Percentiles rank a stretch among this genome's conserved stretches.
phyloP scores from a whole-genome alignment of 208 protist genomes.

The Phytomonas francai region DNA sequence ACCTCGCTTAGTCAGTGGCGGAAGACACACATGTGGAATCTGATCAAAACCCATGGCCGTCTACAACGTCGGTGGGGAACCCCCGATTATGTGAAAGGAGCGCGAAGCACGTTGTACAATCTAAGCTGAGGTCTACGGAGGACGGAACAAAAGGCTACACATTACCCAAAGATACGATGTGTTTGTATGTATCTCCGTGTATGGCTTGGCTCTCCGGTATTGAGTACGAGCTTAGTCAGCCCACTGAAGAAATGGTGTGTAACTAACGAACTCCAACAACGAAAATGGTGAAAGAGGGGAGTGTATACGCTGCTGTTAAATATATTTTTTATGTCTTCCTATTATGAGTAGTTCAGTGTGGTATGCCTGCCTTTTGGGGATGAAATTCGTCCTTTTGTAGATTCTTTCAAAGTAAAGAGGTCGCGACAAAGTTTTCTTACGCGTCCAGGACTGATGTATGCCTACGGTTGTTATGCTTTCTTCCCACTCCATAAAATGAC shows the following conservation, averaged over 20 bases:
- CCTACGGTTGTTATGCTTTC: not conserved
- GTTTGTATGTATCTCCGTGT: not conserved
- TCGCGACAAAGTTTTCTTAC: not conserved
- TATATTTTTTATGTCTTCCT: not conserved
- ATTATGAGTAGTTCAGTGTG: not conserved
- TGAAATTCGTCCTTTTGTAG: not conserved
- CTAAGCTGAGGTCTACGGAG: conserved; percentile 16
- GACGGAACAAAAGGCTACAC: not conserved
- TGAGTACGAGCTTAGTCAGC: not conserved
- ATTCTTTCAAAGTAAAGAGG: not conserved
- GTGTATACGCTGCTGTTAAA: conserved; percentile 13
- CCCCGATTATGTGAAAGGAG: conserved; percentile 62
- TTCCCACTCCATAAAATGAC: not conserved
- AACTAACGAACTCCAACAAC: not conserved
- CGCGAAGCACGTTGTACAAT: conserved; percentile 54
- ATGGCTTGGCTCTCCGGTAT: not conserved
- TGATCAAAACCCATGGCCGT: conserved; percentile 75
- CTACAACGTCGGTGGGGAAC: conserved; percentile 74
- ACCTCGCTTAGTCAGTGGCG: conserved; percentile 77
- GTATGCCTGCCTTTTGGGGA: not conserved
- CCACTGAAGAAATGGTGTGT: not conserved
- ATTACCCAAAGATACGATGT: not conserved
- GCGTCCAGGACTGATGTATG: not conserved
- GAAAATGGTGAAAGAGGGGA: not conserved
- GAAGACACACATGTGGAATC: conserved; percentile 75